phyloP scores from a whole-genome alignment of 192 early-diverging fungal genomes.

The Backusella psychrophila region DNA sequence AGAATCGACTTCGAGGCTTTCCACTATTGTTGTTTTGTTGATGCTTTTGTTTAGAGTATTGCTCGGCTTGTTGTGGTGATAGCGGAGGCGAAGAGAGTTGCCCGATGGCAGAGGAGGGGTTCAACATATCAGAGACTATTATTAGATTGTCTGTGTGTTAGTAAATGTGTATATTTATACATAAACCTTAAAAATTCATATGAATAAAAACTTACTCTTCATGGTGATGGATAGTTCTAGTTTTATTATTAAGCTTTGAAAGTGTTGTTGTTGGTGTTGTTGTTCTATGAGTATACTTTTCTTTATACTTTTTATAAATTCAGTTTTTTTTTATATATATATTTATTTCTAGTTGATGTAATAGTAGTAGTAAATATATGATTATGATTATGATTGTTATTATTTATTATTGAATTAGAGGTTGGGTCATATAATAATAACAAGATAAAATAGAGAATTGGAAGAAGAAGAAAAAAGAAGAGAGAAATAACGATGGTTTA shows the following conservation, averaged over 20 bases:
- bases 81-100: background rate
- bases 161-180: background rate
- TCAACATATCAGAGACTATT: conserved; percentile 24
- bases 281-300: background rate
- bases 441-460: background rate
- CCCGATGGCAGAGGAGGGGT: background rate
- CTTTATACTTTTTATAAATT: background rate
- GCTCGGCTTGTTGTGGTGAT: conserved; percentile 1
- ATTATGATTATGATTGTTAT: background rate
- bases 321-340: background rate
- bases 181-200: background rate
- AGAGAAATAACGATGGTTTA: background rate
- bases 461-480: background rate
- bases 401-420: background rate
- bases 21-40: background rate
- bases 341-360: background rate
- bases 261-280: background rate
- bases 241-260: background rate
- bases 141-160: conserved; percentile 1
- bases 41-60: background rate
- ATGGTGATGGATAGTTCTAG: background rate
- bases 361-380: background rate
- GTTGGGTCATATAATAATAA: background rate
- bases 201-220: background rate
- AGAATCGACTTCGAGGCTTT: conserved; percentile 37